A percentile compares a stretch with the other conserved stretches of the same genome.
These are phyloP conservation scores for Carex scoparia DNA, from an alignment of 176 grass and related monocot species.

Conservation along the genomic window DNA sequence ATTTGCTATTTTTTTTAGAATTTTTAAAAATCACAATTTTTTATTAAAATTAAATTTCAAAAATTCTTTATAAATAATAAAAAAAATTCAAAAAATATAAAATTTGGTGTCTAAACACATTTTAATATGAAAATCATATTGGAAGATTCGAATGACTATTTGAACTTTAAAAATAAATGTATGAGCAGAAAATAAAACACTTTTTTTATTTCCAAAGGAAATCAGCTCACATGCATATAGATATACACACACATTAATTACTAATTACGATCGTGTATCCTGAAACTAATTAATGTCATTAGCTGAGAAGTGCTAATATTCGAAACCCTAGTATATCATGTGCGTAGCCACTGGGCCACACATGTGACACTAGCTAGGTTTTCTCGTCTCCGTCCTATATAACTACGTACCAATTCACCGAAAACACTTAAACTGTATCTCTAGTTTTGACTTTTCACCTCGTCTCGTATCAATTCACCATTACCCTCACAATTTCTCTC, in stretches of 20 bases:
- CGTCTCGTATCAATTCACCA: background rate
- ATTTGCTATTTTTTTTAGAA: too few species aligned
- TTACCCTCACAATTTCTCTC: background rate
- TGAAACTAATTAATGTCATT: background rate
- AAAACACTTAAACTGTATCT: background rate
- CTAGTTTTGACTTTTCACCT: background rate
- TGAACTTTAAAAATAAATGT: too few species aligned
- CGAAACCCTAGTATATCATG: background rate
- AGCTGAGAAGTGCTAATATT: constrained; percentile 2
- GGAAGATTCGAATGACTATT: too few species aligned
- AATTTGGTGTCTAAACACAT: too few species aligned
- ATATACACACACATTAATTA: background rate
- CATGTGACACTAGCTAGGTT: background rate
- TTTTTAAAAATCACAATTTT: too few species aligned
- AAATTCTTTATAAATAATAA: too few species aligned
- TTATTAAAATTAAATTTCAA: too few species aligned
- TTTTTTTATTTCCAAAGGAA: too few species aligned
- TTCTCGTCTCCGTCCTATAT: constrained; percentile 8
- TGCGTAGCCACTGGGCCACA: background rate
- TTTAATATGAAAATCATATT: too few species aligned
- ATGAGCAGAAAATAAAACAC: too few species aligned
- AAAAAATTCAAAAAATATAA: too few species aligned
- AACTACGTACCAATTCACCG: constrained; percentile 14
- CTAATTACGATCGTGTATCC: background rate
- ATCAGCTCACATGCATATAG: too few species aligned